Evolutionary conservation across 1,284 basidiomycete genomes (phyloP).

Genomic region (Limonomyces culmigenus): DNA sequence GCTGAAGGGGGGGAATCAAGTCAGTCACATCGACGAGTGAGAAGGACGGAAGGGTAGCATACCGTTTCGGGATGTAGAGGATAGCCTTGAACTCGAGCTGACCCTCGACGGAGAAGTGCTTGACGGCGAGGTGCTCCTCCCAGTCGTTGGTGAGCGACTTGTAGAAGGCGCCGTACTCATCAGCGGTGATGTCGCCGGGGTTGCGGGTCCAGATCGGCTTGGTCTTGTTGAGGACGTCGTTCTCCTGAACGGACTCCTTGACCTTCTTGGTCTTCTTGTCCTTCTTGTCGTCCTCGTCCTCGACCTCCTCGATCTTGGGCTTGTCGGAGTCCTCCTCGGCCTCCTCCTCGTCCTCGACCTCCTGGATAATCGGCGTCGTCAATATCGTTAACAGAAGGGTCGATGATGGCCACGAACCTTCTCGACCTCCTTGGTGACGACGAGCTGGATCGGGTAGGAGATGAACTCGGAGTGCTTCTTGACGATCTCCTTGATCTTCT

Average conservation of each 20-base stretch:
- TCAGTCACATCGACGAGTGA: neutral
- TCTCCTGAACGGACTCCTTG: conserved; percentile 78
- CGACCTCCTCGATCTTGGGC: conserved; percentile 63
- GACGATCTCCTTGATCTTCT: conserved; percentile 98
- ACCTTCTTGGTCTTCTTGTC: conserved; percentile 97
- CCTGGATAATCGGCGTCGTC: conserved; percentile 15
- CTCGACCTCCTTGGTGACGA: conserved; percentile 98
- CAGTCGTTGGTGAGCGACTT: conserved; percentile 99
- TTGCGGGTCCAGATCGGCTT: conserved; percentile 99
- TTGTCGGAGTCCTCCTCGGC: conserved; percentile 61
- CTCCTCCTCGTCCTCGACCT: conserved; percentile 54
- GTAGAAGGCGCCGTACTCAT: conserved; percentile 97
- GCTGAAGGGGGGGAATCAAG: conserved; percentile 20
- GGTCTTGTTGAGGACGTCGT: conserved; percentile 99
- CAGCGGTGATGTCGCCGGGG: conserved; percentile 80
- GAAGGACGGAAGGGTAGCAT: too few species aligned
- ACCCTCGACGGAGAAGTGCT: conserved; percentile 99
- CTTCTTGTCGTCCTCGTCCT: conserved; percentile 74
- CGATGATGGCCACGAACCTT: conserved; percentile 36
- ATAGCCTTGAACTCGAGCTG: conserved; percentile 99
- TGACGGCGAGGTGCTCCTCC: conserved; percentile 98
- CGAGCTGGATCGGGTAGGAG: conserved; percentile 98
- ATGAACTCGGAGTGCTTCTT: conserved; percentile 99
- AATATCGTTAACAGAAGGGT: conserved; percentile 2
- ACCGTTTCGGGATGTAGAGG: conserved; percentile 93